Evolutionary conservation across 2,329 filamentous ascomycete species (phyloP).

Genomic region (Pseudogymnoascus sp.): DNA sequence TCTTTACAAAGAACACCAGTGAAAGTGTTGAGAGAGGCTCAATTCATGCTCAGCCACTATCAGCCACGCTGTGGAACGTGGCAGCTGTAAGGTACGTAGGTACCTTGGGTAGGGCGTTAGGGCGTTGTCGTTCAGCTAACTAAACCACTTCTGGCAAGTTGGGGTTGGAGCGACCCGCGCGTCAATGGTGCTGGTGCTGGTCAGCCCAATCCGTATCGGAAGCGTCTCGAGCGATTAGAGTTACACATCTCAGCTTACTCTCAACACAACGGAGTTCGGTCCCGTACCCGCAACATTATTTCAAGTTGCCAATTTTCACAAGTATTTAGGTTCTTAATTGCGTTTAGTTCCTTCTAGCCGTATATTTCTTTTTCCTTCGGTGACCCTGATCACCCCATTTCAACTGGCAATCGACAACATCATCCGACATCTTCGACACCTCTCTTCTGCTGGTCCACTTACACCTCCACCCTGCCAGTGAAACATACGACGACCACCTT

Average conservation of each 20-base stretch:
- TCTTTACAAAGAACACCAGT: not conserved
- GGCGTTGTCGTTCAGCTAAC: not conserved
- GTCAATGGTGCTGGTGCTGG: not conserved
- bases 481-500: not conserved
- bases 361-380: not conserved
- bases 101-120: not conserved
- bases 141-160: not conserved
- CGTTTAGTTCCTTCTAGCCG: conserved; percentile 2
- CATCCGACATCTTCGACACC: not conserved
- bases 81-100: conserved; percentile 5
- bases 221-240: not conserved
- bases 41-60: not conserved
- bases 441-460: not conserved
- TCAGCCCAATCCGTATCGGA: conserved; percentile 7
- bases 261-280: not conserved
- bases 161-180: conserved; percentile 8
- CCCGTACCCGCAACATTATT: conserved; percentile 2
- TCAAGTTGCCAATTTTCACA: conserved; percentile 4
- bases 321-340: conserved; percentile 9
- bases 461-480: not conserved
- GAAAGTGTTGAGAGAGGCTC: not conserved
- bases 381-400: not conserved
- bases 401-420: not conserved
- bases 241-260: conserved; percentile 9
- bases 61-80: conserved; percentile 4